phyloP scores from a whole-genome alignment of 164 flowering plant genomes.

The Chloranthus sessilifolius region DNA sequence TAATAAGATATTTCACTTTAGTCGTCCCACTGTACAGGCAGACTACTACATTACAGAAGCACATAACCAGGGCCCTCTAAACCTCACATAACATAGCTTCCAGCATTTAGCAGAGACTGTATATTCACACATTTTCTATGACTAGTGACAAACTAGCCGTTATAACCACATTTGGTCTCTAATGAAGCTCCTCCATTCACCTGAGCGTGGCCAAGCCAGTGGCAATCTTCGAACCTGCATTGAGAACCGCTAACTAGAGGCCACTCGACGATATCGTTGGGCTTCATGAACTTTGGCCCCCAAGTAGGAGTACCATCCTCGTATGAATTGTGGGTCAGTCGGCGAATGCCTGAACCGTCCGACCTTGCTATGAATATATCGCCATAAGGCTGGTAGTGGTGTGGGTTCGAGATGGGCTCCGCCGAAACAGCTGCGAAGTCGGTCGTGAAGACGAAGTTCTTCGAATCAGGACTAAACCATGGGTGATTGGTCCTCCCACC shows the following conservation, averaged over 20 bases:
- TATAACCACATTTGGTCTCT: background rate
- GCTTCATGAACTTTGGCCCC: slow-evolving; percentile 42
- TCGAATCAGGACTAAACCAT: slow-evolving; percentile 74
- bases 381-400: slow-evolving; percentile 88
- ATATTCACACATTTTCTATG: too few species aligned
- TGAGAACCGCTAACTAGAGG: slow-evolving; percentile 14
- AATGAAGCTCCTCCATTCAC: background rate
- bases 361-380: slow-evolving; percentile 54
- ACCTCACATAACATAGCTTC: too few species aligned
- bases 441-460: slow-evolving; percentile 58
- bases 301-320: slow-evolving; percentile 94
- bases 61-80: too few species aligned
- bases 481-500: slow-evolving; percentile 82
- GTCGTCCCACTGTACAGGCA: too few species aligned
- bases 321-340: slow-evolving; percentile 74
- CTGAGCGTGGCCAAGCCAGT: too few species aligned
- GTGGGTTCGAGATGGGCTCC: slow-evolving; percentile 79
- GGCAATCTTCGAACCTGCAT: slow-evolving; percentile 72
- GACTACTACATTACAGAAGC: too few species aligned
- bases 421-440: slow-evolving; percentile 81
- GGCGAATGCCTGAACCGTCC: slow-evolving; percentile 56
- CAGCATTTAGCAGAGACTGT: too few species aligned
- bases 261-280: slow-evolving; percentile 38
- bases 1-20: too few species aligned
- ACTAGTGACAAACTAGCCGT: too few species aligned